These are phyloP conservation scores for Claviceps humidiphila DNA, from an alignment of 2,329 filamentous ascomycete genomes.

Conservation along the genomic window DNA sequence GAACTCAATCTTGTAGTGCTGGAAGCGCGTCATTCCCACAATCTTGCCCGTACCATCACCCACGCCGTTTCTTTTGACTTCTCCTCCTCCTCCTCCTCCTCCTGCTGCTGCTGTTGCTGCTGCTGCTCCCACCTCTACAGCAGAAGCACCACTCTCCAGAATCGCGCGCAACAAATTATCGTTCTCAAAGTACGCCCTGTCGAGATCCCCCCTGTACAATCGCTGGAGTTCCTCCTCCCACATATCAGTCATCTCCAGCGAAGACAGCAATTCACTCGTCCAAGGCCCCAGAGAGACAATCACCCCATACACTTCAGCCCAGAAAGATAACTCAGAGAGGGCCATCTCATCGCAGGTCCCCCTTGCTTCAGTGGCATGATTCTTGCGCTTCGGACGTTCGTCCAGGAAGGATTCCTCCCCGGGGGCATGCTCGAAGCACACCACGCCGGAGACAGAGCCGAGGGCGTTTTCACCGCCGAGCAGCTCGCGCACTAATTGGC, in stretches of 20 bases:
- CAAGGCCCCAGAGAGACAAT: constrained; percentile 5
- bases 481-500: constrained; percentile 3
- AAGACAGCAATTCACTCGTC: constrained; percentile 4
- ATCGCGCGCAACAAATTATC: constrained; percentile 5
- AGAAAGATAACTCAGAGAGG: constrained; percentile 4
- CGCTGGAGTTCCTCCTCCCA: constrained; percentile 8
- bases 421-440: constrained; percentile 1
- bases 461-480: constrained; percentile 6
- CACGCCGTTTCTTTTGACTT: too few relatives aligned
- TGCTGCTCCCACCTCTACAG: too few relatives aligned
- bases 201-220: constrained; percentile 5
- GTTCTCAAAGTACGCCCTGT: constrained; percentile 5
- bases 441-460: constrained; percentile 5
- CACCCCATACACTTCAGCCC: constrained; percentile 3
- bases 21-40: not conserved
- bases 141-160: constrained; percentile 1
- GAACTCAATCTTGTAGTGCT: constrained; percentile 3
- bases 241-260: constrained; percentile 4
- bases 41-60: not conserved
- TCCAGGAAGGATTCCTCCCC: constrained; percentile 1
- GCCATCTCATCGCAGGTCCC: constrained; percentile 2
- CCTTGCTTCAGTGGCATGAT: too few relatives aligned
- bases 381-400: not conserved
- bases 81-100: too few relatives aligned
- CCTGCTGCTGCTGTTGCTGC: too few relatives aligned